Conservation (phyloP, 306 rosid species). For the Quercus agrifolia region DNA sequence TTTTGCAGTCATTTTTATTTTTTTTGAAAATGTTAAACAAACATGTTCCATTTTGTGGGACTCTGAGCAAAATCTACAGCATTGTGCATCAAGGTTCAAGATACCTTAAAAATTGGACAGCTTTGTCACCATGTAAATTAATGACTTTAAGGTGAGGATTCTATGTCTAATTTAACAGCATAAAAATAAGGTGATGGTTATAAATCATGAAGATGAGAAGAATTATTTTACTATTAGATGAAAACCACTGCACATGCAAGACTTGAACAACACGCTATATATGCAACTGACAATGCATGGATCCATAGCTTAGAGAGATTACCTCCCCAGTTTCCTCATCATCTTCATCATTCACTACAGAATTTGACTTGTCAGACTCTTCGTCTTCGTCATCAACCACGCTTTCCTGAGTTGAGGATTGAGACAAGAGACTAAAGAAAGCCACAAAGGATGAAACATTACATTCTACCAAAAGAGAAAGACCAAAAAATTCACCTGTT, state of each 20-base stretch:
- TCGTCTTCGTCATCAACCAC: neutral
- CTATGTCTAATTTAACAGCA: neutral
- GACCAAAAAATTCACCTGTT: neutral
- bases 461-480: neutral
- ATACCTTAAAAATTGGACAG: neutral
- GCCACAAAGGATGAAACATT: neutral
- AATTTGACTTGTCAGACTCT: neutral
- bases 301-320: neutral
- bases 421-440: neutral
- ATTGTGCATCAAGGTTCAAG: neutral
- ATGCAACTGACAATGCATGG: neutral
- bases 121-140: neutral
- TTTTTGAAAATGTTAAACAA: neutral
- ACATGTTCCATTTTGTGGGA: neutral
- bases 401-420: neutral
- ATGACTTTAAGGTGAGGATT: neutral
- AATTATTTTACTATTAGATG: neutral
- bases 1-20: neutral
- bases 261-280: neutral
- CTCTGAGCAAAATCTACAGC: neutral
- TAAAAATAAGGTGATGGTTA: neutral
- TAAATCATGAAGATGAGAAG: neutral
- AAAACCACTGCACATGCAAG: neutral
- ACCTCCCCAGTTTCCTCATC: constrained; percentile 5
- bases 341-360: neutral